phyloP scores from a whole-genome alignment of 1,139 yeast genomes.

The Saccharomycopsis phalli region DNA sequence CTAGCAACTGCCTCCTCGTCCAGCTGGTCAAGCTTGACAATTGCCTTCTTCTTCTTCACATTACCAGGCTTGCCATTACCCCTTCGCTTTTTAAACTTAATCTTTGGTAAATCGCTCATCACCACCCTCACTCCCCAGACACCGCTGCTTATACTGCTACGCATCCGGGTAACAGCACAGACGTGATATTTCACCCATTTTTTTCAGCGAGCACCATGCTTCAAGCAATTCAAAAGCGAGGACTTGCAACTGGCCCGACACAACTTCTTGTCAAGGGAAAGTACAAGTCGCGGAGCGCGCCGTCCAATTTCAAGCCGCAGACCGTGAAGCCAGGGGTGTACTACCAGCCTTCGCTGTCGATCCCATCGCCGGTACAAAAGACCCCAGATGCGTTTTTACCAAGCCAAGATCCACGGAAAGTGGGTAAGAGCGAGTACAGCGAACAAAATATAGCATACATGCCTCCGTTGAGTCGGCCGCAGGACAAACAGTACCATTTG shows the following conservation, averaged over 20 bases:
- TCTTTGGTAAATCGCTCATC: conserved; percentile 50
- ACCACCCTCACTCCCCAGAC: conserved; percentile 27
- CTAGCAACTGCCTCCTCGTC: no score
- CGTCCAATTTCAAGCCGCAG: conserved; percentile 30
- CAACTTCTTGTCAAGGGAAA: conserved; percentile 20
- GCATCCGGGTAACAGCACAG: not conserved
- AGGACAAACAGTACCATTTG: conserved; percentile 48
- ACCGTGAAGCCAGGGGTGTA: conserved; percentile 28
- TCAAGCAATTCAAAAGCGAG: conserved; percentile 2
- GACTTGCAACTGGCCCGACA: not conserved
- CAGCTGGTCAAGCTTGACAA: not conserved
- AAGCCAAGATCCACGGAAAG: conserved; percentile 47
- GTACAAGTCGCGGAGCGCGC: conserved; percentile 29
- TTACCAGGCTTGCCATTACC: not conserved
- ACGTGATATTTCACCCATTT: not conserved
- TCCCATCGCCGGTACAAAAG: conserved; percentile 26
- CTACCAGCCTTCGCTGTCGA: conserved; percentile 43
- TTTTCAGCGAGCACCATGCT: not conserved
- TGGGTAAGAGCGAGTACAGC: conserved; percentile 27
- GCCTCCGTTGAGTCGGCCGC: conserved; percentile 37
- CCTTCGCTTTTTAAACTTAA: conserved; percentile 11
- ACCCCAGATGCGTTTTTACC: conserved; percentile 78
- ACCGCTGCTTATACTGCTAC: not conserved
- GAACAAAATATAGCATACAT: conserved; percentile 37
- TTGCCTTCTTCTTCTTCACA: not conserved